Base-by-base conservation (phyloP, 306 rosid species). In the Senna siamea region DNA sequence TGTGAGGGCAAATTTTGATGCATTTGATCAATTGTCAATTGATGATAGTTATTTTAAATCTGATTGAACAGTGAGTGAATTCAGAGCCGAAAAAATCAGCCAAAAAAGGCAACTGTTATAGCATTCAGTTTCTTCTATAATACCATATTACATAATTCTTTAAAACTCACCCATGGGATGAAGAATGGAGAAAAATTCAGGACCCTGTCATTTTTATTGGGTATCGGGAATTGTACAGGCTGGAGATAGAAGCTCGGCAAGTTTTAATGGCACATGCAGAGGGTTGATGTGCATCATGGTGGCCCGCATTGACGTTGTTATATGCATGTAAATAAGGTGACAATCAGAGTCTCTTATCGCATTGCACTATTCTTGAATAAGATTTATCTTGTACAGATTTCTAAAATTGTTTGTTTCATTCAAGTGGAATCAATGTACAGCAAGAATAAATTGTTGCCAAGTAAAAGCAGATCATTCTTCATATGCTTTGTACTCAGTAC, bases 1-100 rank as follows among this genome's bases (percentile, higher is more conserved):
- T 41, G 66, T 95, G 5, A 95, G 83, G 86, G 98, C 97, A 59
- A 95, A 95, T 85, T 95, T 81, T 65, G 98, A 95, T 76, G 99
- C 98, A 43, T 87, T 95, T 66, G 98, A 95, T 76, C 86, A 82
- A 32, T 88, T 95, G 17, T 88, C 97, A 11, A 88, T 92, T 64
- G 77, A 88, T 26, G 99, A 95, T 67, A 77, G 87, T 79, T 92
- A 95, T 78, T 95, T 95, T 85, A 85, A 84, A 71, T 77, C 86
- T 1, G 85, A 91, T 43, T 85, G 76, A 85, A 11, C 30, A 1
- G 71, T 26, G 57, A 73, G 35, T 17, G 66, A 60, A n/a, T 54
- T 76, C 56, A 6, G 47, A 72, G 65, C 57, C 60, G 2, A 32
- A 38, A 38, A 55, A 43, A 2, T 8, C 30, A 0, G 6, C 66